Percentiles rank a stretch among this genome's conserved stretches.
These are phyloP conservation scores for Linnemannia elongata DNA, from an alignment of 192 early-diverging fungal genomes.

Conservation along the genomic window DNA sequence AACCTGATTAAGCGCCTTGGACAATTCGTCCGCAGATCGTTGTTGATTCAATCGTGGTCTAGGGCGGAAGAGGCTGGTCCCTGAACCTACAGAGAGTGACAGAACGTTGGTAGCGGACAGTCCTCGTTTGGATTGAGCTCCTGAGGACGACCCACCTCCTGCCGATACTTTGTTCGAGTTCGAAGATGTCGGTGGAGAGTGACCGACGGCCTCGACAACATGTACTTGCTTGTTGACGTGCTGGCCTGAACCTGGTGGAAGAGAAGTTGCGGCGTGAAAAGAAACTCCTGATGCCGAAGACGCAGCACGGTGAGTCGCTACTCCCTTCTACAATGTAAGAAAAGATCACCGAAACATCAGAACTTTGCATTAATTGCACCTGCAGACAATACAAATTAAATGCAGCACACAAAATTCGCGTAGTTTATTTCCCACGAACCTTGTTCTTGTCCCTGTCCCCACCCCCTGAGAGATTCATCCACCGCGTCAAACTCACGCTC, in stretches of 20 bases:
- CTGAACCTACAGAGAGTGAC: slow-evolving; percentile 25
- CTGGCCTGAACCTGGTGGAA: background rate
- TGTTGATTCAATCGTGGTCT: slow-evolving; percentile 33
- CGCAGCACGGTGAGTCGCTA: background rate
- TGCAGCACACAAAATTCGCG: background rate
- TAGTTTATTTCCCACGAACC: slow-evolving; percentile 15
- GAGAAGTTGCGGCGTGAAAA: background rate
- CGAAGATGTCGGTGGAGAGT: background rate
- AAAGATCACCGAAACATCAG: background rate
- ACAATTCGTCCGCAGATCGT: slow-evolving; percentile 42
- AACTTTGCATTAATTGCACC: background rate
- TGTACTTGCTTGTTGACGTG: background rate
- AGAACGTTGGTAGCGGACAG: background rate
- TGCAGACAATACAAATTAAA: background rate
- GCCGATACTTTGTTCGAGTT: background rate
- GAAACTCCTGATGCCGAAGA: background rate
- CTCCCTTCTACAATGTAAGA: background rate
- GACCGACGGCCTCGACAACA: background rate
- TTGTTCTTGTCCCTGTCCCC: slow-evolving; percentile 16
- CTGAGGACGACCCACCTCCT: background rate
- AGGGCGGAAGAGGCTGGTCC: slow-evolving; percentile 15
- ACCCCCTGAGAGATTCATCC: slow-evolving; percentile 47
- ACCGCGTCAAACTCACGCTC: slow-evolving; percentile 33
- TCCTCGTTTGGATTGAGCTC: slow-evolving; percentile 21
- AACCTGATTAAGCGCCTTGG: slow-evolving; percentile 2